Evolutionary conservation across 139 green algal genomes (phyloP), one percentile per base, ranked within the genome.

Genomic region (Auxenochlorella pyrenoidosa): DNA sequence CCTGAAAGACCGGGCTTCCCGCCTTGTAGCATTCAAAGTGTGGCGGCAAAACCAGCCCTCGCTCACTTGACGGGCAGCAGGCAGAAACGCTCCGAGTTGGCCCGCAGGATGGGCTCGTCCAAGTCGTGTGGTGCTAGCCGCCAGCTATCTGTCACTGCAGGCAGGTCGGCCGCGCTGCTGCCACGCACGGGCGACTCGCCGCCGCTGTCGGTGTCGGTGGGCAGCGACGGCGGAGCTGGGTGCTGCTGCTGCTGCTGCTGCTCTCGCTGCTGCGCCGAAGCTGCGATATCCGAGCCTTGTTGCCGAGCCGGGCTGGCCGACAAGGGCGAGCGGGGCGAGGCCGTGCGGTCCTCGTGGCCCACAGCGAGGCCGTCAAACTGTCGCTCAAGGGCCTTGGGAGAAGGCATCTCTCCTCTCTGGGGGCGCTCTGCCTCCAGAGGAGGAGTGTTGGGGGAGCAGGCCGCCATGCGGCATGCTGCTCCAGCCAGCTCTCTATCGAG

Each of bases 1-100:
- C 54, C 15, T 63, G 54, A 63, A 63, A 13, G 15, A 8, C 54
- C 54, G 16, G 54, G 18, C 15, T 63, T 63, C 54, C 54, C 54
- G 54, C 54, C 54, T 63, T 8, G 15, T 13, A 63, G 54, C 54
- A 63, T 63, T 63, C 54, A 63, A 63, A 63, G 54, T 13, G 2
- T 22, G 54, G 54, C 54, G 54, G 54, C 54, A 63, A 22, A 54
- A 34, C 63, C 63, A n/a, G 63, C 63, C 63, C 59, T 21, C 1
- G 36, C 88, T 81, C 73, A 92, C 80, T 90, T 90, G 85, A 92
- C 68, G 63, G 89, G 89, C 13, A 92, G 59, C 3, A 92, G 47
- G 85, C 89, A 92, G 70, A 92, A 92, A 16, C 89, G 79, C 38
- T 88, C 89, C 36, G 59, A 71, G 77, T 83, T 88, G 15, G 87